phyloP scores from a whole-genome alignment of 2,329 filamentous ascomycete species.

The Westerdykella aurantiaca region DNA sequence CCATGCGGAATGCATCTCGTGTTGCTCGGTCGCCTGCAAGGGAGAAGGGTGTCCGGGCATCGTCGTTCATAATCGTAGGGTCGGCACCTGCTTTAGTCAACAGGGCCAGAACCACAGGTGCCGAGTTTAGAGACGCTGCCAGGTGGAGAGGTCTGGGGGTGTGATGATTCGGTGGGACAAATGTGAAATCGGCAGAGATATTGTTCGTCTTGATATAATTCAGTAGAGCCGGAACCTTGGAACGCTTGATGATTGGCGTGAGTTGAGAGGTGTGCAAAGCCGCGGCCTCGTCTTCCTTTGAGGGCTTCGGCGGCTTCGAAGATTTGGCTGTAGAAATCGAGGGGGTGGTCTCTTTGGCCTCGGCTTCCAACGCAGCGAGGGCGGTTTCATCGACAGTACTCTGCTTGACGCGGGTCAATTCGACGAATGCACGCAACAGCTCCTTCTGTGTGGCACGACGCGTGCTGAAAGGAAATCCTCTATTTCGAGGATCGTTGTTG shows the following conservation, averaged over 20 bases:
- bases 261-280: conserved; percentile 83
- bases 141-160: conserved; percentile 80
- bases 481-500: conserved; percentile 70
- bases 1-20: conserved; percentile 85
- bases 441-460: conserved; percentile 87
- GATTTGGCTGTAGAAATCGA: conserved; percentile 26
- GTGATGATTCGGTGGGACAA: conserved; percentile 68
- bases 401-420: conserved; percentile 85
- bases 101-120: conserved; percentile 70
- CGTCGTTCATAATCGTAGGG: conserved; percentile 56
- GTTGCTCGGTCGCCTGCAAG: conserved; percentile 80
- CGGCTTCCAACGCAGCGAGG: conserved; percentile 45
- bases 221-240: conserved; percentile 79
- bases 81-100: conserved; percentile 69
- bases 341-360: conserved; percentile 38
- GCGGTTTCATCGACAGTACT: conserved; percentile 67
- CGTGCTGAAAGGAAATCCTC: conserved; percentile 91
- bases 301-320: conserved; percentile 54
- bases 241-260: conserved; percentile 79
- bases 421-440: conserved; percentile 88
- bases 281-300: conserved; percentile 79
- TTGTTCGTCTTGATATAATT: conserved; percentile 76
- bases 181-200: conserved; percentile 65
- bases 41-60: conserved; percentile 83
- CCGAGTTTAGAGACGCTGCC: conserved; percentile 72